Base-by-base conservation (phyloP, 345 rosid species). In the Acer campestre region DNA sequence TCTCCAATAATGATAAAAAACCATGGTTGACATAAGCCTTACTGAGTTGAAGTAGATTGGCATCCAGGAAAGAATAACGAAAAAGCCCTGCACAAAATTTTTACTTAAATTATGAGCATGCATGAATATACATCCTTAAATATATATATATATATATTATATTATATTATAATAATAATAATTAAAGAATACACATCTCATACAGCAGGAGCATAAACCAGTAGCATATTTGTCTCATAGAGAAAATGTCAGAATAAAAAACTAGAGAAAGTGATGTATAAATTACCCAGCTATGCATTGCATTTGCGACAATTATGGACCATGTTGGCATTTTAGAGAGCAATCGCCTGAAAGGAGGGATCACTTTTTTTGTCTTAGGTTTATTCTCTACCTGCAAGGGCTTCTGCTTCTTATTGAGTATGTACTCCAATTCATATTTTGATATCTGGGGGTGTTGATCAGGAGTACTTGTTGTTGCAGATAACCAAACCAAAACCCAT, bases 41-140 rank as follows among this genome's bases (percentile, higher is more conserved):
- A 95, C 98, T 70, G 89, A 82, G 81, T 91, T 92, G 79, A 95
- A 95, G 89, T 93, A 93, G 76, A 93, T 90, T 14, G 99, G 99
- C 99, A 93, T 95, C 99, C 99, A 95, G 23, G 99, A 91, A 79
- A 95, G 99, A 84, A 95, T 92, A 81, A 93, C 95, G 85, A 95
- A 95, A 71, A 95, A 95, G 0, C 99, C 99, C 99, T 95, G 92
- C 61, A 83, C 49, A 72, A 13, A 2, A 7, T 13, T 22, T 75
- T 51, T 64, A 59, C 16, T 65, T n/a, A 75, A 11, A 48, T 17
- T 25, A 48, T 65, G 25, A 64, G 49, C n/a, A 25, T 29, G 48
- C 78, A 29, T 29, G 56, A 66, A 53, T 12, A 35, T 35, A 10
- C 27, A 61, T 17, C 17, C 4, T 18, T 14, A 3, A 51, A 1